Conservation (phyloP, 2,329 filamentous ascomycete species). For the Pseudocercospora macadamiae region DNA sequence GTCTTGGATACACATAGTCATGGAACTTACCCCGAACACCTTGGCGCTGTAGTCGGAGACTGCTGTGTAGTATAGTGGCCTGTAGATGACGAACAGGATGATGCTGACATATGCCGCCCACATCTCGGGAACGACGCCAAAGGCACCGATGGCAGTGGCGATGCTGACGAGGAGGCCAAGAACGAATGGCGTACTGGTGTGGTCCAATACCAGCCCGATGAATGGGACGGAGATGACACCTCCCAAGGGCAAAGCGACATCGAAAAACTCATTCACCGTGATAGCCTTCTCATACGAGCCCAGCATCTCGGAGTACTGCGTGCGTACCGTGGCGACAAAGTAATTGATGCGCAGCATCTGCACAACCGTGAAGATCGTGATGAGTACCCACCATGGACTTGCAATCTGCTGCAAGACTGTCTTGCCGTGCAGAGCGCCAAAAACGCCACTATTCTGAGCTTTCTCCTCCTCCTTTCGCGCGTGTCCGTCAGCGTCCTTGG, state of each 20-base stretch:
- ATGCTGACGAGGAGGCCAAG: constrained; percentile 69
- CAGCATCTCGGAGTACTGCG: constrained; percentile 80
- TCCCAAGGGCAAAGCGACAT: constrained; percentile 79
- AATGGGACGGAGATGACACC: constrained; percentile 85
- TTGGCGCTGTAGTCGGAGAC: constrained; percentile 88
- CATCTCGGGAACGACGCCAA: constrained; percentile 72
- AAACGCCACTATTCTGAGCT: constrained; percentile 74
- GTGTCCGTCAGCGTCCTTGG: constrained; percentile 65
- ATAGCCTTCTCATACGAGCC: constrained; percentile 63
- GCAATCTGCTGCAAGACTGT: constrained; percentile 72
- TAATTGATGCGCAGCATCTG: constrained; percentile 75
- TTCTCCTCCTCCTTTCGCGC: constrained; percentile 67
- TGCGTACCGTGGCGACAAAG: constrained; percentile 83
- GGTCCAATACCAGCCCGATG: constrained; percentile 79
- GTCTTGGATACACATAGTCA: too few species aligned
- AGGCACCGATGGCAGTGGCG: constrained; percentile 73
- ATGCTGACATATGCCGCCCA: constrained; percentile 78
- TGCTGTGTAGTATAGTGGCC: constrained; percentile 88
- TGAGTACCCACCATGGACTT: constrained; percentile 82
- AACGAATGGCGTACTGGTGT: constrained; percentile 71
- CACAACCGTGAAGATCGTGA: constrained; percentile 73
- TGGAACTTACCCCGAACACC: too few species aligned
- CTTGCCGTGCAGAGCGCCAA: constrained; percentile 79
- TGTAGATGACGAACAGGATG: constrained; percentile 77
- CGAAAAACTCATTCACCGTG: constrained; percentile 80